These are phyloP conservation scores for Linnemannia schmuckeri DNA, from an alignment of 192 early-diverging fungal species.

Conservation along the genomic window DNA sequence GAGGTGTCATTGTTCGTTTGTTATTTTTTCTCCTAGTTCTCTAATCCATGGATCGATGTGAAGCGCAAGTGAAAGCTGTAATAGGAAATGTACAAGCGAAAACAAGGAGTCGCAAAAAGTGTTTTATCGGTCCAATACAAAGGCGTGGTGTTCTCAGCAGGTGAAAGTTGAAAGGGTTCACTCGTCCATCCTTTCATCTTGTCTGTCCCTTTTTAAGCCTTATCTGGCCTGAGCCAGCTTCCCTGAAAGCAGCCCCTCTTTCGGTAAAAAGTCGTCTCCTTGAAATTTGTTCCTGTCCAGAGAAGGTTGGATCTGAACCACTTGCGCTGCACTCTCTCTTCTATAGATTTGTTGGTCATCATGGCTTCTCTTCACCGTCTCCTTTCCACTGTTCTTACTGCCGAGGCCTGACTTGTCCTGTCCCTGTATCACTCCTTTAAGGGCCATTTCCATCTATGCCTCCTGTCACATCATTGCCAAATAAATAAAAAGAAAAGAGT, in stretches of 20 bases:
- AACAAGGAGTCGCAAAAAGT: background rate
- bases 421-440: background rate
- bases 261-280: background rate
- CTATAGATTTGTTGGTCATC: background rate
- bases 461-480: background rate
- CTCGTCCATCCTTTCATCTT: background rate
- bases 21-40: background rate
- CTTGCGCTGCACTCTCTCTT: background rate
- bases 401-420: background rate
- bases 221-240: background rate
- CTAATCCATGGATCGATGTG: background rate
- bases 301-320: background rate
- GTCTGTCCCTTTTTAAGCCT: background rate
- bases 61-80: background rate
- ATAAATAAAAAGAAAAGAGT: background rate
- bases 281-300: background rate
- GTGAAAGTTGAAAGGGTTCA: background rate
- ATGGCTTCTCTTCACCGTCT: background rate
- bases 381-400: background rate
- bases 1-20: background rate
- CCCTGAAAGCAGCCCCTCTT: background rate
- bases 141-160: background rate
- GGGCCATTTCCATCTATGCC: background rate
- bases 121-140: background rate
- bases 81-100: background rate